These are phyloP conservation scores for Paramecium biaurelia DNA, from an alignment of 73 alveolate genomes.

Conservation along the genomic window DNA sequence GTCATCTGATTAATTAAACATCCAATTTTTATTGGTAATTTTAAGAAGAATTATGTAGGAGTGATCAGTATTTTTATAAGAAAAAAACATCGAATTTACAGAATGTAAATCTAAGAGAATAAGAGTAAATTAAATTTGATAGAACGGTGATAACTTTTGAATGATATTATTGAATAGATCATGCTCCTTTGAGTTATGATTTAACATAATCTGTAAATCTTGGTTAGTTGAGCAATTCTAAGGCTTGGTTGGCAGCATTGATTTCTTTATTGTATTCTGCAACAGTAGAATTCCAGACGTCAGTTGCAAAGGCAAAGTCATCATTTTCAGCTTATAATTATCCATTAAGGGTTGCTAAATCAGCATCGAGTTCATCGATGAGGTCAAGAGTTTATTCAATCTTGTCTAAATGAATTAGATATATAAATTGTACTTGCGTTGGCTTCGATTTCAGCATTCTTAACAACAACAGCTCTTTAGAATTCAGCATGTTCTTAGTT, in stretches of 20 bases:
- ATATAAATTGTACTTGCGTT: not conserved
- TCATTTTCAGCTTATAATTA: slow-evolving; percentile 50
- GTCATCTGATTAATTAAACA: no score
- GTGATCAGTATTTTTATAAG: no score
- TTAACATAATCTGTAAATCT: slow-evolving; percentile 43
- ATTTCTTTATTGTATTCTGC: slow-evolving; percentile 38
- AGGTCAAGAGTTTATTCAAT: slow-evolving; percentile 3
- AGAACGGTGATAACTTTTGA: slow-evolving; percentile 18
- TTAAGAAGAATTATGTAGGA: no score
- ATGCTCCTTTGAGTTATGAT: slow-evolving; percentile 30
- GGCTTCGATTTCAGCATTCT: slow-evolving; percentile 55
- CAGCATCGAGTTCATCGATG: slow-evolving; percentile 24
- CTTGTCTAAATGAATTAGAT: not conserved
- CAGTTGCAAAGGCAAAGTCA: slow-evolving; percentile 45
- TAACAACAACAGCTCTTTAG: slow-evolving; percentile 51
- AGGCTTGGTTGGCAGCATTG: slow-evolving; percentile 34
- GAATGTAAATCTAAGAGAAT: no score
- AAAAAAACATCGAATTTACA: no score
- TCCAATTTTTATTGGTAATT: no score
- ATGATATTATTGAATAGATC: slow-evolving; percentile 1
- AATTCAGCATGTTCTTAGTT: slow-evolving; percentile 48
- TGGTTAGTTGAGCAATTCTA: slow-evolving; percentile 34
- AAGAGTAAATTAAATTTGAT: not conserved
- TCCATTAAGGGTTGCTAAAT: slow-evolving; percentile 46
- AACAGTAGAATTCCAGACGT: not conserved